phyloP scores from a whole-genome alignment of 2,329 filamentous ascomycete species.

The Penicillium sp. region DNA sequence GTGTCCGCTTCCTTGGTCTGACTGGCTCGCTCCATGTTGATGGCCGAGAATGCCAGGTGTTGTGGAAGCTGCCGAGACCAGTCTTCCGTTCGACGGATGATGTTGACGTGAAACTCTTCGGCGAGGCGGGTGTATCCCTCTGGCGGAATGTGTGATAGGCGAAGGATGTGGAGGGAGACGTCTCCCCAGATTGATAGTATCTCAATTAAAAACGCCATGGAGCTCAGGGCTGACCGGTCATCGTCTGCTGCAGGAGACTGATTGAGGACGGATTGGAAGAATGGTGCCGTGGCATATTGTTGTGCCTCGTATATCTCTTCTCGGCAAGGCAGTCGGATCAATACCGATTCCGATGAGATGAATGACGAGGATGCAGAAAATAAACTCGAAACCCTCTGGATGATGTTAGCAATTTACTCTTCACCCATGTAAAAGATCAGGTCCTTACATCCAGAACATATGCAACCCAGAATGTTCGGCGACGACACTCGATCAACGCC shows the following conservation, averaged over 20 bases:
- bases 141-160: conserved; percentile 47
- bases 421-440: conserved; percentile 14
- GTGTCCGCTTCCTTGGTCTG: conserved; percentile 55
- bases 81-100: conserved; percentile 52
- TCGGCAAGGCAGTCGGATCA: conserved; percentile 64
- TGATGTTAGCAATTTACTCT: conserved; percentile 11
- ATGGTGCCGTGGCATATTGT: conserved; percentile 56
- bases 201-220: conserved; percentile 62
- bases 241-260: conserved; percentile 38
- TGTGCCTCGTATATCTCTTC: conserved; percentile 62
- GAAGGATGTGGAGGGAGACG: conserved; percentile 60
- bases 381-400: conserved; percentile 59
- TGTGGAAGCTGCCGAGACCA: conserved; percentile 60
- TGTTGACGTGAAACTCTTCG: conserved; percentile 54
- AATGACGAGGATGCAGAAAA: conserved; percentile 55
- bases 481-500: conserved; percentile 64
- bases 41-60: conserved; percentile 53
- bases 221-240: conserved; percentile 43
- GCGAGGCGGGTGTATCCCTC: conserved; percentile 47
- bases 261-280: conserved; percentile 57
- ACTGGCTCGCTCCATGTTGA: conserved; percentile 59
- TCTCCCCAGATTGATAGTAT: conserved; percentile 66
- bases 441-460: conserved; percentile 64
- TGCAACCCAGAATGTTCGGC: conserved; percentile 70
- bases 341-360: conserved; percentile 64